These are phyloP conservation scores for Brassica balearica DNA, from an alignment of 441 rosid genomes.

Conservation along the genomic window DNA sequence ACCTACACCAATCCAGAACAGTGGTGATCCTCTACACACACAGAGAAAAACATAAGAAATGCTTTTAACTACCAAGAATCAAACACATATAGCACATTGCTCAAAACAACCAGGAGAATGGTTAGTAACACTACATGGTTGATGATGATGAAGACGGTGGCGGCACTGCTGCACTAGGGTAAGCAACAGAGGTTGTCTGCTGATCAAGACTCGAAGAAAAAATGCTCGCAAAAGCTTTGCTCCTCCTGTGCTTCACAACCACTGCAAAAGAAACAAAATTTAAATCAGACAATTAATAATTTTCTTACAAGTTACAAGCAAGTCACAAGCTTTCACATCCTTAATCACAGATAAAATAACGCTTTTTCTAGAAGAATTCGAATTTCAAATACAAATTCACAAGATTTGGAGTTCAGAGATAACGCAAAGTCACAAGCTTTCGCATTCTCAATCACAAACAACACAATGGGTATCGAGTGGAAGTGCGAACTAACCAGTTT, in stretches of 20 bases:
- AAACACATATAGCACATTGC: background rate
- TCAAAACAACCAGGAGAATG: background rate
- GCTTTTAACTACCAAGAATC: background rate
- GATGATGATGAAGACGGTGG: slow-evolving; percentile 73
- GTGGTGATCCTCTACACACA: slow-evolving; percentile 80
- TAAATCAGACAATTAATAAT: background rate
- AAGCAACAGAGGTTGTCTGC: slow-evolving; percentile 73
- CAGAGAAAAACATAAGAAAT: background rate
- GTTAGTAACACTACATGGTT: slow-evolving; percentile 53
- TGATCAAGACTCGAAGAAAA: slow-evolving; percentile 56
- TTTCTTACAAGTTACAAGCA: background rate
- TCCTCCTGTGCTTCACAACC: slow-evolving; percentile 48
- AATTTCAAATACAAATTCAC: background rate
- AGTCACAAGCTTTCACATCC: background rate
- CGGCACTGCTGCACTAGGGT: slow-evolving; percentile 60
- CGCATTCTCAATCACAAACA: slow-evolving; percentile 8
- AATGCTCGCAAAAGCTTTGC: slow-evolving; percentile 67
- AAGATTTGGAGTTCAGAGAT: too few species aligned
- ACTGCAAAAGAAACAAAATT: slow-evolving; percentile 21
- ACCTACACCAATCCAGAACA: slow-evolving; percentile 95
- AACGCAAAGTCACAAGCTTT: slow-evolving; percentile 15
- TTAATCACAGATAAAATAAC: background rate
- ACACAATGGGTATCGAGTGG: slow-evolving; percentile 10
- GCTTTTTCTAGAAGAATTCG: background rate
- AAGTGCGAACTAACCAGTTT: slow-evolving; percentile 29